These are phyloP conservation scores for Litchi chinensis DNA, from an alignment of 345 rosid species.

Conservation along the genomic window DNA sequence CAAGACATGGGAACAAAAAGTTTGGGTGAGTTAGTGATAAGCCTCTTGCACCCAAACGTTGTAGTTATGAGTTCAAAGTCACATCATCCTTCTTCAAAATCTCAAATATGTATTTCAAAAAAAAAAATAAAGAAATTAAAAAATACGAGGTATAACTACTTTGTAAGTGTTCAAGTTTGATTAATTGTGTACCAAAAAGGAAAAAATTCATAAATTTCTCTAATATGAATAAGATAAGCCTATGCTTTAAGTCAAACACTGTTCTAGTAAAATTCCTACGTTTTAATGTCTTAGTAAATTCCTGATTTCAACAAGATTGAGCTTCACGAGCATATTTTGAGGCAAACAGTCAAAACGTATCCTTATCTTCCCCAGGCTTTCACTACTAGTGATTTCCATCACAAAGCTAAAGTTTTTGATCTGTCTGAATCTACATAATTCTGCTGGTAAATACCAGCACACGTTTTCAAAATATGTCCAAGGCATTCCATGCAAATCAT, in stretches of 20 bases:
- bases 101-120: too few species aligned
- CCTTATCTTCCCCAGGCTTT: not conserved
- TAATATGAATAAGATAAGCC: not conserved
- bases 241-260: not conserved
- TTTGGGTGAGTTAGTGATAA: too few species aligned
- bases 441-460: not conserved
- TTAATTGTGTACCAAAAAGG: not conserved
- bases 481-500: not conserved
- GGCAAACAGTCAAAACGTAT: not conserved
- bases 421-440: not conserved
- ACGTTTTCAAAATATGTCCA: not conserved
- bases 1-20: not conserved
- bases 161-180: not conserved
- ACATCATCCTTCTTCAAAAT: too few species aligned
- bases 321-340: not conserved
- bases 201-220: too few species aligned
- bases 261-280: not conserved
- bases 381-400: not conserved
- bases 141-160: not conserved
- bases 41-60: too few species aligned
- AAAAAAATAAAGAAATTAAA: not conserved
- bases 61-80: too few species aligned
- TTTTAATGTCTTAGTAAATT: not conserved
- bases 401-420: not conserved
- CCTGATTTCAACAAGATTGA: not conserved